These are phyloP conservation scores for Aspergillus panamensis DNA, from an alignment of 495 filamentous ascomycete genomes.

Conservation along the genomic window DNA sequence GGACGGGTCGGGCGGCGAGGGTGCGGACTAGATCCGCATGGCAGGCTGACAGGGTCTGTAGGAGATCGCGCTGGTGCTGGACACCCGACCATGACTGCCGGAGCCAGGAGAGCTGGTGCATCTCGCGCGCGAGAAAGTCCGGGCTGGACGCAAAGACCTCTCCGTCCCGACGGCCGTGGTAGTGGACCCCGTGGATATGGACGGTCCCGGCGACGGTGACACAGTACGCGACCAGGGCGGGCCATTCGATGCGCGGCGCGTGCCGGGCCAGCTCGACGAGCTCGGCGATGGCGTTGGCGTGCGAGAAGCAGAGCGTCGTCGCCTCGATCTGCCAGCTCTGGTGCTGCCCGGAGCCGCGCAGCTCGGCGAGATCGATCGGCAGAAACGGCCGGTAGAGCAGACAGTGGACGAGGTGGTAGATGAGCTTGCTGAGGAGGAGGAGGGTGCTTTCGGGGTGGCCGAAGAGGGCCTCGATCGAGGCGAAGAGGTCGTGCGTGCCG, in stretches of 20 bases:
- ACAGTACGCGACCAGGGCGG: slow-evolving; percentile 77
- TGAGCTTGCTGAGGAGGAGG: slow-evolving; percentile 74
- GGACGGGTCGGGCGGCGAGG: slow-evolving; percentile 58
- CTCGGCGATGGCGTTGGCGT: slow-evolving; percentile 82
- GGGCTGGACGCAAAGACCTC: slow-evolving; percentile 63
- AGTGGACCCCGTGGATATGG: slow-evolving; percentile 79
- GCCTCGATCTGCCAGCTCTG: slow-evolving; percentile 90
- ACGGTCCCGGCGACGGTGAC: slow-evolving; percentile 80
- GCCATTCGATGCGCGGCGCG: slow-evolving; percentile 69
- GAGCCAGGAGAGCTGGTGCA: slow-evolving; percentile 72
- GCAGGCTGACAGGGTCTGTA: slow-evolving; percentile 67
- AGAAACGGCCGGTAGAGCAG: slow-evolving; percentile 82
- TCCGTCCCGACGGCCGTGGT: slow-evolving; percentile 56
- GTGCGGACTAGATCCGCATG: slow-evolving; percentile 73
- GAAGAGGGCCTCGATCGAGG: slow-evolving; percentile 68
- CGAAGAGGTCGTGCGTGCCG: slow-evolving; percentile 74
- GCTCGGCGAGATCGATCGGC: slow-evolving; percentile 74
- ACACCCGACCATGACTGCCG: slow-evolving; percentile 71
- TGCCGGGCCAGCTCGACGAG: slow-evolving; percentile 71
- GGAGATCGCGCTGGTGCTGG: slow-evolving; percentile 72
- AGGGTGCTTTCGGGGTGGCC: slow-evolving; percentile 73
- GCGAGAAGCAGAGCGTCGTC: slow-evolving; percentile 79
- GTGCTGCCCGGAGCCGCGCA: slow-evolving; percentile 74
- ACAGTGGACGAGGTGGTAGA: slow-evolving; percentile 82
- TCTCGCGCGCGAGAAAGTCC: slow-evolving; percentile 70